phyloP scores from a whole-genome alignment of 129 eudicot genomes.

The Oenanthe sinensis region DNA sequence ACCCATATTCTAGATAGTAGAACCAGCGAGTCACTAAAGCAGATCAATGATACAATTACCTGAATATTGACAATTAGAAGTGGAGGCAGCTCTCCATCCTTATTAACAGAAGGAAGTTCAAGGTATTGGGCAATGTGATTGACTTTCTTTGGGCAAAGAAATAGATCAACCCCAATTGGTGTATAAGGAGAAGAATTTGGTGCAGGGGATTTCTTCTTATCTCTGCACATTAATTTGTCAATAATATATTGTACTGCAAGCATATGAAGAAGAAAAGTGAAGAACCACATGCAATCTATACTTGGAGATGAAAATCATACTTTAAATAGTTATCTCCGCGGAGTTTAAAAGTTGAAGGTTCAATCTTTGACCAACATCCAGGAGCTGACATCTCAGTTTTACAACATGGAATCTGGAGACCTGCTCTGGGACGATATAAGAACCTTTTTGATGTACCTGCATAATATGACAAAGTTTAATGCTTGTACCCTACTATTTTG shows the following conservation, averaged over 20 bases:
- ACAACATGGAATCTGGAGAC: slow-evolving; percentile 59
- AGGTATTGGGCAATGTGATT: slow-evolving; percentile 85
- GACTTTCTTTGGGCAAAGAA: slow-evolving; percentile 57
- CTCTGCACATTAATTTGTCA: slow-evolving; percentile 42
- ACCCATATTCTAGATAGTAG: not conserved
- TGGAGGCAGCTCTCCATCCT: slow-evolving; percentile 48
- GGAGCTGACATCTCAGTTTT: slow-evolving; percentile 48
- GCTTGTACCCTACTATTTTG: not conserved
- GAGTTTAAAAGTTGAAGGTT: slow-evolving; percentile 67
- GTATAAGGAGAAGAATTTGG: slow-evolving; percentile 56
- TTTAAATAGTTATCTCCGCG: slow-evolving; percentile 73
- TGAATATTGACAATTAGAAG: slow-evolving; percentile 86
- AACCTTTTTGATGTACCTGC: slow-evolving; percentile 60
- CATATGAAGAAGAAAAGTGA: not conserved
- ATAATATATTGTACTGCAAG: not conserved
- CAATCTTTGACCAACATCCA: slow-evolving; percentile 77
- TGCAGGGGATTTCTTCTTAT: slow-evolving; percentile 72
- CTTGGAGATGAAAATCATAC: slow-evolving; percentile 26
- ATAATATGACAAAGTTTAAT: not conserved
- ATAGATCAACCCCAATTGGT: slow-evolving; percentile 82
- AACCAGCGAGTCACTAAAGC: not conserved
- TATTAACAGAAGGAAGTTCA: slow-evolving; percentile 64
- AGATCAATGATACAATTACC: slow-evolving; percentile 26
- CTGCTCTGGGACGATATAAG: slow-evolving; percentile 74
- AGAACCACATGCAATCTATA: not conserved